Evolutionary conservation across 768 basidiomycete genomes (phyloP).

Genomic region (Pleurotus ostreatus): DNA sequence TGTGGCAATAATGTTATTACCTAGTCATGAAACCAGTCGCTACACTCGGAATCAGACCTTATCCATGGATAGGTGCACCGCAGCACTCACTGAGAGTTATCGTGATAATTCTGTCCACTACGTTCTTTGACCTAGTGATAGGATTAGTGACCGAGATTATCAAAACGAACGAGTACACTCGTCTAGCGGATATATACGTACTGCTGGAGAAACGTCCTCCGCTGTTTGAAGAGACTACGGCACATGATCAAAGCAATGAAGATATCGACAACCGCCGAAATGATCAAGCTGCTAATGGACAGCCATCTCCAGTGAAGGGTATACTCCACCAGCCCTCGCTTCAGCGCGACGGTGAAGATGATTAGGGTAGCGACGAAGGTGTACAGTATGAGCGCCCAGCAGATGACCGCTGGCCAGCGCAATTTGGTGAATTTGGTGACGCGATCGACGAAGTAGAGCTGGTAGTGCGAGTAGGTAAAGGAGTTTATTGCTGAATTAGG

Average conservation of each 20-base stretch:
- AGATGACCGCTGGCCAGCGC: background rate
- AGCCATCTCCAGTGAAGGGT: conserved; percentile 25
- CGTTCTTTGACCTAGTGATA: background rate
- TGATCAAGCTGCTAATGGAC: conserved; percentile 23
- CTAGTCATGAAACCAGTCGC: conserved; percentile 1
- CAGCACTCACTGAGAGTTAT: background rate
- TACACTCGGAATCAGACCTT: background rate
- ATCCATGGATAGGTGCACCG: background rate
- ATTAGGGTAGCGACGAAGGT: conserved; percentile 25
- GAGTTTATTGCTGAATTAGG: no score
- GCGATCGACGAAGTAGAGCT: background rate
- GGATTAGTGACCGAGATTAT: no score
- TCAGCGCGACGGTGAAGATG: conserved; percentile 19
- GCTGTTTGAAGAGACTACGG: conserved; percentile 22
- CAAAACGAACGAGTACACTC: no score
- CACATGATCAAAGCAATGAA: conserved; percentile 27
- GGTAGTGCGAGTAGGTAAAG: no score
- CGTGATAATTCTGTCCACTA: background rate
- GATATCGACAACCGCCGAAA: conserved; percentile 26
- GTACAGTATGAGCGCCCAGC: conserved; percentile 5
- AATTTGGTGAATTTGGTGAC: background rate
- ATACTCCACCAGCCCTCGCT: conserved; percentile 11
- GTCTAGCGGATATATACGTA: background rate
- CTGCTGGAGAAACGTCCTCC: conserved; percentile 15
- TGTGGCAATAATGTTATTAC: background rate